A percentile compares a stretch with the other conserved stretches of the same genome.
Evolutionary conservation across 2,329 filamentous ascomycete species (phyloP).

Genomic region (Trichophyton benhamiae): DNA sequence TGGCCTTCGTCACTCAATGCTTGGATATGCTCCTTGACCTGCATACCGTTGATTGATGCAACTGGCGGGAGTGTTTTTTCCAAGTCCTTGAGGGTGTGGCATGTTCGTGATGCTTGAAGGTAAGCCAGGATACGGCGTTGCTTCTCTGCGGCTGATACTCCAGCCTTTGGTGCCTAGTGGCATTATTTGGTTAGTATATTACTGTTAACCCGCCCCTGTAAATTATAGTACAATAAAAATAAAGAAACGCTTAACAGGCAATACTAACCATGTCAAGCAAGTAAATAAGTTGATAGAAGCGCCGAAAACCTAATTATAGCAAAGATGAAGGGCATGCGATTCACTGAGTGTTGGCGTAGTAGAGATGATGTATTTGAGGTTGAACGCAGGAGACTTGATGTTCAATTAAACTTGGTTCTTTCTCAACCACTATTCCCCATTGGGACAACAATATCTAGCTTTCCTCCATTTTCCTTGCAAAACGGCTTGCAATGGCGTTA

Average conservation of each 20-base stretch:
- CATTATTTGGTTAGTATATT: neutral
- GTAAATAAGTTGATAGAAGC: neutral
- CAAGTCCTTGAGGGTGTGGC: constrained; percentile 55
- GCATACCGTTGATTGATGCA: constrained; percentile 53
- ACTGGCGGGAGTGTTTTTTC: constrained; percentile 52
- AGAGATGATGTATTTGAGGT: neutral
- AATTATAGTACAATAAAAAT: too few species aligned
- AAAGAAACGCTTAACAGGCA: too few species aligned
- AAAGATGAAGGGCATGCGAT: neutral
- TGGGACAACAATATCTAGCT: neutral
- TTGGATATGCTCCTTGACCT: constrained; percentile 56
- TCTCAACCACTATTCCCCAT: neutral
- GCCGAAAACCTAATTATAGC: neutral
- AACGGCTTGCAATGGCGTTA: neutral
- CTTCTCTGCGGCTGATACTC: constrained; percentile 46
- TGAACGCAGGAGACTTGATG: neutral
- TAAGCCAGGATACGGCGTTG: constrained; percentile 46
- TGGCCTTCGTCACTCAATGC: constrained; percentile 48
- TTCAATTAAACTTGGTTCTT: neutral
- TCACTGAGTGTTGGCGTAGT: neutral
- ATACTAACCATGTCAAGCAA: neutral
- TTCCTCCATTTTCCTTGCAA: neutral
- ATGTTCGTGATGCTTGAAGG: constrained; percentile 48
- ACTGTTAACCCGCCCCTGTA: too few species aligned
- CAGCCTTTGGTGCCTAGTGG: constrained; percentile 36